Evolutionary conservation across 495 filamentous ascomycete genomes (phyloP), one percentile per base, ranked within the genome.

Genomic region (Daldinia vernicosa): DNA sequence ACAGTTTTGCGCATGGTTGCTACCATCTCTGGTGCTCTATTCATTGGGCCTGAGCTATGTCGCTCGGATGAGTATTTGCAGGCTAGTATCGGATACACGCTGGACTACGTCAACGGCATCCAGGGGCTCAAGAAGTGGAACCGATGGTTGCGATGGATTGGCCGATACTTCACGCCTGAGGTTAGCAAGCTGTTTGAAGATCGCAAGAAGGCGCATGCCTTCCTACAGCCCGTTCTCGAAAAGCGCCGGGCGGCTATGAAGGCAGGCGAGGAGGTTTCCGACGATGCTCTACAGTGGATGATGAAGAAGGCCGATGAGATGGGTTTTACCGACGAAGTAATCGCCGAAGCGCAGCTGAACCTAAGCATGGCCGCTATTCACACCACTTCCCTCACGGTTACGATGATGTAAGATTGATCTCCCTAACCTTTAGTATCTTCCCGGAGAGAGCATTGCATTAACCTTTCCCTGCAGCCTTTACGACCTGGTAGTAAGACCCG

Each of bases 41-140:
- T 90, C 57, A 78, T 90, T 54, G 89, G 88, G 22, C 69, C 80
- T 5, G 80, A 83, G 11, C 67, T 88, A 45, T 86, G 84, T 67
- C 83, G 85, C 1, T 76, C 87, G 27, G 76, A 84, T 54, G 83
- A 87, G 14, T 92, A 90, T 81, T 74, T 89, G 19, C 72, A 85
- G 24, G 79, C 84, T 4, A 84, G 87, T 1, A 84, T 89, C 69
- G 84, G 82, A 35, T 91, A 87, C 74, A 87, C 89, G 5, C 66
- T 87, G 22, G 80, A 88, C 51, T 63, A 85, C 65, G 70, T 78
- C 79, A 57, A 72, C 45, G 78, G 76, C 14, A 69, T 66, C 30
- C 22, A 45, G 14, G 78, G 76, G n/a, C 60, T 82, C 3, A 71
- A 77, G 12, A 19, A 51, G 9, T 77, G 81, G 60, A 62, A 54